These are phyloP conservation scores for Aspergillus heteromorphus DNA, from an alignment of 495 filamentous ascomycete genomes.

Conservation along the genomic window DNA sequence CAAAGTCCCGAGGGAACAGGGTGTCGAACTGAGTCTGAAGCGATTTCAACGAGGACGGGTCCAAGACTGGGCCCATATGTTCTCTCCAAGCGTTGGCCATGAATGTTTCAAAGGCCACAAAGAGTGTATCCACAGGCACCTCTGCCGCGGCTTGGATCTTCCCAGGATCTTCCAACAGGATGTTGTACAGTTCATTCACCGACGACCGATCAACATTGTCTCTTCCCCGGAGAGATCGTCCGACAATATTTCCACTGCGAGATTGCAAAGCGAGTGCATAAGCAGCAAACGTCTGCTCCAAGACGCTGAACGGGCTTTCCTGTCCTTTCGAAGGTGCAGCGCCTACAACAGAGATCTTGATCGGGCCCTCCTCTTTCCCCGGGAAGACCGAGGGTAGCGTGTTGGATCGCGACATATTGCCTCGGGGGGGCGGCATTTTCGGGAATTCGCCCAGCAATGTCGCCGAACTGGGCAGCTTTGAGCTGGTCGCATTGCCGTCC, in stretches of 20 bases:
- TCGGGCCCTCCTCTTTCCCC: conserved; percentile 26
- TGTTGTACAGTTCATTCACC: conserved; percentile 90
- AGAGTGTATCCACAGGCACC: conserved; percentile 79
- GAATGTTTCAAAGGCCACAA: conserved; percentile 92
- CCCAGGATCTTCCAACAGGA: conserved; percentile 71
- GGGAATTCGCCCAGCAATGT: conserved; percentile 35
- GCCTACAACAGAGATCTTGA: conserved; percentile 34
- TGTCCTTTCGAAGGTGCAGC: conserved; percentile 29
- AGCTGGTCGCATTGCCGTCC: conserved; percentile 24
- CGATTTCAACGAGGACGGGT: conserved; percentile 54
- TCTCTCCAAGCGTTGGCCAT: conserved; percentile 82
- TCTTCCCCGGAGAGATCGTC: conserved; percentile 64
- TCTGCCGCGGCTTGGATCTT: conserved; percentile 69
- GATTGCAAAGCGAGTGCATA: conserved; percentile 77
- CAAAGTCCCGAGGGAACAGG: conserved; percentile 71
- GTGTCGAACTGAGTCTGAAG: conserved; percentile 73
- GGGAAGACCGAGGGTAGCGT: conserved; percentile 35
- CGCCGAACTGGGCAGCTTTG: conserved; percentile 35
- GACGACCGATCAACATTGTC: conserved; percentile 67
- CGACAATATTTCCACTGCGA: conserved; percentile 80
- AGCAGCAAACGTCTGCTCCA: conserved; percentile 82
- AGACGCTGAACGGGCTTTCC: conserved; percentile 53
- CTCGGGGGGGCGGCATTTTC: conserved; percentile 34
- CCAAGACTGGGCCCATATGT: conserved; percentile 78
- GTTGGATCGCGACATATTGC: conserved; percentile 33